These are phyloP conservation scores for Durio zibethinus DNA, from an alignment of 345 rosid genomes.

Conservation along the genomic window DNA sequence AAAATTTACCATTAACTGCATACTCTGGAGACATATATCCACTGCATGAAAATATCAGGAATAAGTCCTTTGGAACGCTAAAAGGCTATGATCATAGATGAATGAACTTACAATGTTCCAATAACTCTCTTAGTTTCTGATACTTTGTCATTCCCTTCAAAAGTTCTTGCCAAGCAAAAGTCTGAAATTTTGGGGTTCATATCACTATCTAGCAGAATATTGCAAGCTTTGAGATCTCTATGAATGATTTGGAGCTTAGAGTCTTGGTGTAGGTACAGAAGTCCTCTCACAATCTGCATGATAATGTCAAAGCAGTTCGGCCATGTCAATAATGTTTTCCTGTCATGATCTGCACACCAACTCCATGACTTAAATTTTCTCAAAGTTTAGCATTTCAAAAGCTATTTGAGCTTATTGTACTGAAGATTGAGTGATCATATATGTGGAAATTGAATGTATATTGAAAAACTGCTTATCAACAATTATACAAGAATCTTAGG, in stretches of 20 bases:
- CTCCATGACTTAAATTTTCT: not conserved
- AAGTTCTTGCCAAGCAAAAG: not conserved
- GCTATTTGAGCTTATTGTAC: not conserved
- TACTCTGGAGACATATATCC: not conserved
- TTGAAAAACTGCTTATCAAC: too few species aligned
- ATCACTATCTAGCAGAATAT: not conserved
- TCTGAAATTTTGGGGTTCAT: slow-evolving; percentile 1
- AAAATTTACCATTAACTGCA: not conserved
- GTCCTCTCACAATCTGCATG: not conserved
- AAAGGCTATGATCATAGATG: not conserved
- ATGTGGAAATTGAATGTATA: too few species aligned
- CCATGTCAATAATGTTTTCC: not conserved
- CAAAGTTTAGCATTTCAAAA: not conserved
- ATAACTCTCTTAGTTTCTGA: not conserved
- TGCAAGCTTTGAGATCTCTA: not conserved
- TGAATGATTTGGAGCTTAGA: not conserved
- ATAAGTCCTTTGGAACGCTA: not conserved
- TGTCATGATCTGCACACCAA: not conserved
- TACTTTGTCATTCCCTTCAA: not conserved
- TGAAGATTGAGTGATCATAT: not conserved
- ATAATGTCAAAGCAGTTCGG: not conserved
- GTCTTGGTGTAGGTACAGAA: not conserved
- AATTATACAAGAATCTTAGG: too few species aligned
- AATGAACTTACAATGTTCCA: not conserved
- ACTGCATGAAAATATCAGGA: not conserved